Conservation (phyloP, 257 asterid genomes). For the Penstemon eatonii region DNA sequence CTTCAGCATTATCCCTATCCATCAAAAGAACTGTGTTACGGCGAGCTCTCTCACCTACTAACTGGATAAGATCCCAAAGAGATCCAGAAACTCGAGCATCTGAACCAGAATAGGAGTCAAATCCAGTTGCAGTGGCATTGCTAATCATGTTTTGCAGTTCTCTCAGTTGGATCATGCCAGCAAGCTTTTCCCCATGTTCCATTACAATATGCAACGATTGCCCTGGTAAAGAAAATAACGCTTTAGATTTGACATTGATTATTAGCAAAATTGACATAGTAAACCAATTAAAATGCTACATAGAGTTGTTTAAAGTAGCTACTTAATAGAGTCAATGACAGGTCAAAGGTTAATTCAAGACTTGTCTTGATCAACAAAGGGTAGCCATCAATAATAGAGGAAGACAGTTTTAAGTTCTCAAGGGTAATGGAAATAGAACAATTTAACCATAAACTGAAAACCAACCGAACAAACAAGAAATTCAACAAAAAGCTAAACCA, state of each 20-base stretch:
- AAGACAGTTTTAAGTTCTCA: slow-evolving; percentile 16
- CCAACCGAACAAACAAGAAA: background rate
- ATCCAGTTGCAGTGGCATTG: slow-evolving; percentile 57
- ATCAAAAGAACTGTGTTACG: slow-evolving; percentile 85
- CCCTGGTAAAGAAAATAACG: slow-evolving; percentile 51
- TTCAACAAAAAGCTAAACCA: slow-evolving; percentile 1
- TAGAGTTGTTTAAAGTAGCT: background rate
- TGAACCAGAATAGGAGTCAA: slow-evolving; percentile 52
- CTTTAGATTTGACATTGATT: slow-evolving; percentile 16
- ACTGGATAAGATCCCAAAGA: slow-evolving; percentile 94
- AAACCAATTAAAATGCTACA: slow-evolving; percentile 8
- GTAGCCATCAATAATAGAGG: slow-evolving; percentile 18
- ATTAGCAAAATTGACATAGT: slow-evolving; percentile 11
- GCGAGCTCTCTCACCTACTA: slow-evolving; percentile 92
- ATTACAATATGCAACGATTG: slow-evolving; percentile 74
- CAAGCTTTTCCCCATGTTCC: slow-evolving; percentile 96
- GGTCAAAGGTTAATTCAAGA: slow-evolving; percentile 18
- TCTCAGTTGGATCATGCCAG: slow-evolving; percentile 79
- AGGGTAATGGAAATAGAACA: slow-evolving; percentile 11
- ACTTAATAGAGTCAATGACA: slow-evolving; percentile 17
- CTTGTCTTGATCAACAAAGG: slow-evolving; percentile 23
- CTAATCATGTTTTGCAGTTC: slow-evolving; percentile 66
- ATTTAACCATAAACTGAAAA: background rate
- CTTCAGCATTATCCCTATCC: slow-evolving; percentile 99
- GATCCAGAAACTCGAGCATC: slow-evolving; percentile 68